Conservation (phyloP, 2,329 filamentous ascomycete species). For the Phyllosticta capitalensis region DNA sequence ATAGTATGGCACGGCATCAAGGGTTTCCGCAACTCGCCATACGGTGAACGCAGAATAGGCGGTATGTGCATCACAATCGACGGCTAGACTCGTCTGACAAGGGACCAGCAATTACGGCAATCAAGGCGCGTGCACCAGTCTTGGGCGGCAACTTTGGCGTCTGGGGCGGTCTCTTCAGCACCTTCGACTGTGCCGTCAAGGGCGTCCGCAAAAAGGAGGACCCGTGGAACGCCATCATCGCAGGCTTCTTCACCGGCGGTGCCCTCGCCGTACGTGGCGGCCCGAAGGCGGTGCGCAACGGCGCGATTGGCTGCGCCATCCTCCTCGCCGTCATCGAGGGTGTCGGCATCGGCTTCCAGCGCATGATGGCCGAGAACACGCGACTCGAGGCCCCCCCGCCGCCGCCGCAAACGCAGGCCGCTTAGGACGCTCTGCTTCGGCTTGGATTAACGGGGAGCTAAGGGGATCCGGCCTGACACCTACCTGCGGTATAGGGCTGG, state of each 20-base stretch:
- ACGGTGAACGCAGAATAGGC: conserved; percentile 91
- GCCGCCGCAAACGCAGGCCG: conserved; percentile 23
- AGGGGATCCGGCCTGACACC: neutral
- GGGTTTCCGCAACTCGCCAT: conserved; percentile 55
- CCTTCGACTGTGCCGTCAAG: conserved; percentile 95
- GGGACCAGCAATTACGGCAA: conserved; percentile 65
- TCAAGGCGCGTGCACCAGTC: conserved; percentile 94
- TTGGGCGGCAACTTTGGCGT: conserved; percentile 96
- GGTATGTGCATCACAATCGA: conserved; percentile 28
- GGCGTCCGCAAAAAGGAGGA: conserved; percentile 89
- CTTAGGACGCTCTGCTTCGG: conserved; percentile 2
- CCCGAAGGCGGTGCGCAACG: conserved; percentile 83
- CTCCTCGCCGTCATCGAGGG: conserved; percentile 94
- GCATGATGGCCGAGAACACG: conserved; percentile 86
- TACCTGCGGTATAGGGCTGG: neutral
- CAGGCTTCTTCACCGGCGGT: conserved; percentile 93
- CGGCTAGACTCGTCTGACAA: neutral
- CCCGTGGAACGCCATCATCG: conserved; percentile 95
- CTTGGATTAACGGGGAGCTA: neutral
- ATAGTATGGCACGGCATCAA: conserved; percentile 97
- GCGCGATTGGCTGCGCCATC: conserved; percentile 90
- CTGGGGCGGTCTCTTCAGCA: conserved; percentile 93
- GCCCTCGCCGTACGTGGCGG: conserved; percentile 86
- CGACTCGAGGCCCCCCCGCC: conserved; percentile 56
- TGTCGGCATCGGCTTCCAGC: conserved; percentile 89